A percentile compares a stretch with the other conserved stretches of the same genome.
These are phyloP conservation scores for Didymella glomerata DNA, from an alignment of 2,329 filamentous ascomycete species.

Conservation along the genomic window DNA sequence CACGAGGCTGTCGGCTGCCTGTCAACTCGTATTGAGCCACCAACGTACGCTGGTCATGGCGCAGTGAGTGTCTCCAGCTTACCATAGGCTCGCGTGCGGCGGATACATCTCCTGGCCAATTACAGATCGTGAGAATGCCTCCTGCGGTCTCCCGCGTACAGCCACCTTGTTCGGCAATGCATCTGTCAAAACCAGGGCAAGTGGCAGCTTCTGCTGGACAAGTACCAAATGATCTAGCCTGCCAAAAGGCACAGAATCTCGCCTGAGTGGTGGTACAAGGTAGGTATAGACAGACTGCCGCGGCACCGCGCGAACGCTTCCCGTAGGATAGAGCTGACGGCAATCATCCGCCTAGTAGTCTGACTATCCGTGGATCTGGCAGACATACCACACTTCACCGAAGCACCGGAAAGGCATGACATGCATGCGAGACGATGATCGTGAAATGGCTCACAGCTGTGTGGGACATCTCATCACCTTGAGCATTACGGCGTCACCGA, in stretches of 20 bases:
- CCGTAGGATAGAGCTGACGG: not conserved
- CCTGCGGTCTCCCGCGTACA: too few relatives aligned
- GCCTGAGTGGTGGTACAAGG: not conserved
- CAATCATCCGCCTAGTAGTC: not conserved
- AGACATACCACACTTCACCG: not conserved
- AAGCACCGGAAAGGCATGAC: not conserved
- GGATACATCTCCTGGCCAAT: not conserved
- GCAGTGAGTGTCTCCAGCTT: not conserved
- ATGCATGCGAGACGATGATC: not conserved
- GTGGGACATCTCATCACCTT: not conserved
- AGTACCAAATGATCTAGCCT: not conserved
- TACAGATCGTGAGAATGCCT: too few relatives aligned
- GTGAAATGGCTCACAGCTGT: not conserved
- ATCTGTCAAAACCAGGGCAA: not conserved
- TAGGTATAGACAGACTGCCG: not conserved
- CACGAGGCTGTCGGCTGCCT: not conserved
- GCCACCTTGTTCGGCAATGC: not conserved
- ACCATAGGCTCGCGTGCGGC: not conserved
- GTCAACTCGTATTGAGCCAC: not conserved
- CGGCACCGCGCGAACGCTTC: not conserved
- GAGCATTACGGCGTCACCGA: not conserved
- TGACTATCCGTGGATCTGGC: conserved; percentile 5
- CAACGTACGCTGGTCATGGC: not conserved
- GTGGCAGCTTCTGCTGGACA: not conserved
- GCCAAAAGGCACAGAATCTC: not conserved